Evolutionary conservation across 305 asterid species (phyloP), one percentile per base, ranked within the genome.

Genomic region (Fraxinus albicans): DNA sequence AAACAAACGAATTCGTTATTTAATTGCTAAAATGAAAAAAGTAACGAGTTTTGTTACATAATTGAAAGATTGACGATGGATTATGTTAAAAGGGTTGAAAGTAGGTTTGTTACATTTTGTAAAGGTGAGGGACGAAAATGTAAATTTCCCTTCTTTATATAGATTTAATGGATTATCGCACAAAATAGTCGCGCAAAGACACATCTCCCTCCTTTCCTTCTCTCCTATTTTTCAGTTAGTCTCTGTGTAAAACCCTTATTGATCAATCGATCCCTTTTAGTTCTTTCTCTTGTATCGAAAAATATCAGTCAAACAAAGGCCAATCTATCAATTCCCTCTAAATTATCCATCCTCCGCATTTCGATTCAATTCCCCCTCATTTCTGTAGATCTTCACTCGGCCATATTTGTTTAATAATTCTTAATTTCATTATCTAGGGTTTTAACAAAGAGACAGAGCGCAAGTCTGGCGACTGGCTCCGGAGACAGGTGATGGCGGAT

Each of bases 401-500:
- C 38, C 75, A 69, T 69, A 13, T 8, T 55, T 72, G 81, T 29
- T 50, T n/a, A 65, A 77, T 82, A 72, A 60, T 67, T 73, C 33
- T 21, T 25, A 50, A 31, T 58, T 35, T 72, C 44, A 75, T 82
- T 86, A 65, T 73, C 75, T 83, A 65, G 84, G 83, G 76, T 78
- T 83, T 80, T 82, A 73, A 29, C 13, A 67, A 35, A 10, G 38
- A 29, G 34, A 23, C 17, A 76, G 81, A 53, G 83, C 80, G 87
- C 81, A 89, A 83, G 89, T 88, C 92, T 90, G 94, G 94, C 90
- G 90, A 89, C 85, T 90, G 86, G 80, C 63, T 83, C 86, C 55
- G 82, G n/a, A 80, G 83, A 44, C 85, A 73, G 91, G 91, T 90
- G 93, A 94, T 94, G 98, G 94, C 93, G 96, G 98, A 90, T 92